Base-by-base conservation (phyloP, 2,329 filamentous ascomycete genomes). In the Achaetomium macrosporum region DNA sequence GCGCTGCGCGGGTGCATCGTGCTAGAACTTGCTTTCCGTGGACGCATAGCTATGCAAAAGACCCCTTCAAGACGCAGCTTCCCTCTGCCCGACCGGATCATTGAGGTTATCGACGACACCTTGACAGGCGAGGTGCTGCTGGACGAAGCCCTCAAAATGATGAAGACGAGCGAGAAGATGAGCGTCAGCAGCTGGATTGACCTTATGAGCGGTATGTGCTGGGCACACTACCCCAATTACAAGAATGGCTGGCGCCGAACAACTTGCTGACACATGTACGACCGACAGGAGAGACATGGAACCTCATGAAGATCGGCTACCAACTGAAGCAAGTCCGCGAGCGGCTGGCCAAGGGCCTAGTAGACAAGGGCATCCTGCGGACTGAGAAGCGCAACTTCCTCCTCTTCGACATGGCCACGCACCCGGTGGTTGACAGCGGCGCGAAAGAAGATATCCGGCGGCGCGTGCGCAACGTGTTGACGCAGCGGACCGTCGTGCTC, bases 121-220 rank as follows among this genome's bases (percentile, higher is more conserved):
- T 79, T 96, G 67, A 99, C 93, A 6, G 93, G 93, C 63, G 93
- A 99, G 75, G 93, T 97, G 59, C 80, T 99, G 65, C 81, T 99
- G 66, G 93, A 99, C 73, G 93, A 99, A 76, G 89, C 93, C 55
- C 77, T 99, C 67, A 99, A 99, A 78, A 95, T 99, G 91, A 99
- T 99, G 92, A 99, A 99, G 79, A 85, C 88, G 63, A 96, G 90
- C 72, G 93, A 99, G 77, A 96, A 96, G 81, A 97, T 99, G 93
- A 97, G 93, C 72, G 93, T 99, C 62, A 93, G 89, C 76, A 89
- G 90, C 42, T 99, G 93, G 93, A 97, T 99, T 70, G 93, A 99
- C 71, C 77, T 99, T 62, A 92, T 99, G 90, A 96, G 91, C 71
- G 93, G 92, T 96, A 82, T 44, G 39, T 17, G 11, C 29, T 4